Evolutionary conservation across 73 alveolate genomes (phyloP).

Genomic region (Symbiodinium pilosum): DNA sequence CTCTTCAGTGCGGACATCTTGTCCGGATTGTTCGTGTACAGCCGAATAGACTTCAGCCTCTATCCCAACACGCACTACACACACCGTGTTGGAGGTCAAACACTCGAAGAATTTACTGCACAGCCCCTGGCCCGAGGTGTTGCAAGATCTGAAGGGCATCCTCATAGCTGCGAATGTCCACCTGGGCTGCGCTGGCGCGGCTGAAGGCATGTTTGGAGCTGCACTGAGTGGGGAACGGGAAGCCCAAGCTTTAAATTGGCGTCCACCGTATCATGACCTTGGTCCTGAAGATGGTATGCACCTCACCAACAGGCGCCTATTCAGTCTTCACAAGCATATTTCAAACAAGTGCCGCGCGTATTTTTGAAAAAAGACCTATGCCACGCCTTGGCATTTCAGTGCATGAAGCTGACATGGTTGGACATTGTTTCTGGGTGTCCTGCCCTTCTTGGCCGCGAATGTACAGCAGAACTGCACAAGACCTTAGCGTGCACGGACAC

Average conservation of each 20-base stretch:
- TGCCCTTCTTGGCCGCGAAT: slow-evolving; percentile 86
- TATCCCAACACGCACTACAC: background rate
- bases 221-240: slow-evolving; percentile 17
- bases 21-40: slow-evolving; percentile 89
- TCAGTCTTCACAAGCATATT: background rate
- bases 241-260: slow-evolving; percentile 74
- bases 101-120: background rate
- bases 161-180: slow-evolving; percentile 79
- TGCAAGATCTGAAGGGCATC: slow-evolving; percentile 46
- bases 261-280: slow-evolving; percentile 90
- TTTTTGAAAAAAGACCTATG: slow-evolving; percentile 44
- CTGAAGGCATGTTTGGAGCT: background rate
- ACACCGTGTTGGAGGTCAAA: background rate
- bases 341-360: background rate
- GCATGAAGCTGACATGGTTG: too few relatives aligned
- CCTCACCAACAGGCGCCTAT: background rate
- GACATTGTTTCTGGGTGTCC: background rate
- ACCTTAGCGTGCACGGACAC: too few relatives aligned
- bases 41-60: slow-evolving; percentile 42
- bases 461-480: slow-evolving; percentile 57
- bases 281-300: slow-evolving; percentile 68
- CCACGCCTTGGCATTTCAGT: slow-evolving; percentile 85
- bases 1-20: slow-evolving; percentile 73
- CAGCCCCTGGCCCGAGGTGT: slow-evolving; percentile 46
- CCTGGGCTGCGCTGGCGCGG: background rate